Evolutionary conservation across 176 grass and related monocot genomes (phyloP), one percentile per base, ranked within the genome.

Genomic region (Guadua angustifolia): DNA sequence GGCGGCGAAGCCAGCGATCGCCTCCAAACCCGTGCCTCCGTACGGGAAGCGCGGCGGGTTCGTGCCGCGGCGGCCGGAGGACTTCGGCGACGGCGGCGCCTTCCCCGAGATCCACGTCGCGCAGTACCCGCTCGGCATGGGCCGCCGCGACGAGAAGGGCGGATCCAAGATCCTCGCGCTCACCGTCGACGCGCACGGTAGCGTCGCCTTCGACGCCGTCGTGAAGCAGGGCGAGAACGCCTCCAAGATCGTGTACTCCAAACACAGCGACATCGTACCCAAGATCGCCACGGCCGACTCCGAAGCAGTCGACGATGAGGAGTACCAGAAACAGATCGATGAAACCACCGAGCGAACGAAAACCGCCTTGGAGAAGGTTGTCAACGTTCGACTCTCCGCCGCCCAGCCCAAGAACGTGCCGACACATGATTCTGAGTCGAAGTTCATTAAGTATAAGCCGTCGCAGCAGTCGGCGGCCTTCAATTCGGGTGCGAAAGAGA

Each of bases 361-460:
- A 21, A 55, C 82, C 0, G 95, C 95, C 68, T 59, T 98, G 71
- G 92, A 98, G 89, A 95, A 98, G 88, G 91, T 98, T 47, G 95
- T 98, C 52, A 95, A 89, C 77, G 92, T 98, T 7, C 88, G 95
- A 2, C 73, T 98, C 78, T 95, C 92, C 3, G 95, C 95, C 0
- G 92, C 95, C 0, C 95, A 98, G 89, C 95, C 92, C 5, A 98
- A 98, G 79, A 98, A 98, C 71, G 92, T 98, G 17, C 95, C 92
- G 0, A 95, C 92, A 0, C 89, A 95, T 71, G 86, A 94, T 71
- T 88, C 90, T 0, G 95, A 94, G 36, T 98, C 95, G 0, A 94
- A 98, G 81, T 98, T 98, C 65, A 98, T 98, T 79, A 98, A 98
- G 86, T 98, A 98, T 39, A 98, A 98, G 82, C 93, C 95, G 5